Evolutionary conservation across 352 stramenopile species (phyloP).

Genomic region (Lagenidium giganteum): DNA sequence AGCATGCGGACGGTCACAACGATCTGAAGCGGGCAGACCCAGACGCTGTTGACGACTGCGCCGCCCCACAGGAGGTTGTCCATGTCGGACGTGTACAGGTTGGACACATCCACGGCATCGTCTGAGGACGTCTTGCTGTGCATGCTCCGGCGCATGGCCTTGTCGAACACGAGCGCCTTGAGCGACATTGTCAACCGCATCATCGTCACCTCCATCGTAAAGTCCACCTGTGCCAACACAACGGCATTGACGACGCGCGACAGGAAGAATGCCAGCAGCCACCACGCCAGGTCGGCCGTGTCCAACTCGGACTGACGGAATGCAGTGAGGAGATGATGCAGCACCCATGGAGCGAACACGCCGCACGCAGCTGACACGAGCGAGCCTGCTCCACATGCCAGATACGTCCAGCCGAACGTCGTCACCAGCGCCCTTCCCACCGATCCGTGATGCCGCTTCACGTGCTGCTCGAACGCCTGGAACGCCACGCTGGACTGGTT

Average conservation of each 20-base stretch:
- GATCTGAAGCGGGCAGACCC: conserved; percentile 29
- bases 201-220: conserved; percentile 2
- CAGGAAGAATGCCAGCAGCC: conserved; percentile 1
- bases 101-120: conserved; percentile 55
- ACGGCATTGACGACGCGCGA: conserved; percentile 1
- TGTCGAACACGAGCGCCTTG: neutral
- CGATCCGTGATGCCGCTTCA: neutral
- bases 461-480: neutral
- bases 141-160: neutral
- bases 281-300: conserved; percentile 5
- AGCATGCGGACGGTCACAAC: conserved; percentile 17
- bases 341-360: conserved; percentile 15
- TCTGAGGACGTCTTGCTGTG: neutral
- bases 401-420: conserved; percentile 4
- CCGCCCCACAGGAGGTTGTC: conserved; percentile 25
- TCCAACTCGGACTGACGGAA: neutral
- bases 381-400: conserved; percentile 11
- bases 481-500: neutral
- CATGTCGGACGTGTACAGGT: conserved; percentile 85
- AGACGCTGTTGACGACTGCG: conserved; percentile 21
- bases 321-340: conserved; percentile 9
- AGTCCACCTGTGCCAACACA: neutral
- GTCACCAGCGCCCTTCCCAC: neutral
- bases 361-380: conserved; percentile 3
- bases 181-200: conserved; percentile 4